Evolutionary conservation across 495 filamentous ascomycete species (phyloP).

Genomic region (Letharia columbiana): DNA sequence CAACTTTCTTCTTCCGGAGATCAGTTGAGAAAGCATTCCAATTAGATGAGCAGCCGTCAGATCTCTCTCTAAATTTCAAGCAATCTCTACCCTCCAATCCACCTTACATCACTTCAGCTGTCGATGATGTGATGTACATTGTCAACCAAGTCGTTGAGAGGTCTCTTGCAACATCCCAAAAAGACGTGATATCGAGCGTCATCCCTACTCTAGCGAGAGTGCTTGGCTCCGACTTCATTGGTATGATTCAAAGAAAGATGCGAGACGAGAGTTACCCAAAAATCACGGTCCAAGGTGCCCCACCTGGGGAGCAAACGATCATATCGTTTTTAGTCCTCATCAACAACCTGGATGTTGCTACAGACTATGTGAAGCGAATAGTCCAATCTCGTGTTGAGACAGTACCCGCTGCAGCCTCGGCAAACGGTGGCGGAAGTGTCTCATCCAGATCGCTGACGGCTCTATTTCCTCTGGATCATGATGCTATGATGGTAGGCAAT

Average conservation of each 20-base stretch:
- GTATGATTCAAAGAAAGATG: constrained; percentile 97
- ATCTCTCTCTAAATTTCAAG: constrained; percentile 63
- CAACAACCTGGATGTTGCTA: constrained; percentile 86
- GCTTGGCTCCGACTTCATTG: constrained; percentile 87
- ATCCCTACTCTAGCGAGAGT: constrained; percentile 74
- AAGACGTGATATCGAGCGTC: constrained; percentile 62
- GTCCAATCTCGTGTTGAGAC: constrained; percentile 53
- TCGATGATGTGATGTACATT: constrained; percentile 99
- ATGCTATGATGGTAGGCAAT: constrained; percentile 56
- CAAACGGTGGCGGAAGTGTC: constrained; percentile 22
- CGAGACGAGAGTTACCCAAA: constrained; percentile 87
- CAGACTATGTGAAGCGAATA: constrained; percentile 84
- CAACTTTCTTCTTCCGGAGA: constrained; percentile 90
- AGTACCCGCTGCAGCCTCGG: constrained; percentile 18
- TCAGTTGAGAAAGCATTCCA: constrained; percentile 97
- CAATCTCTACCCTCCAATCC: constrained; percentile 60
- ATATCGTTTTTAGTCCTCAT: constrained; percentile 83
- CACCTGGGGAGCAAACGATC: constrained; percentile 76
- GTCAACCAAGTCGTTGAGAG: constrained; percentile 84
- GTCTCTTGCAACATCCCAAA: constrained; percentile 75
- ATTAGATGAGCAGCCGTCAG: constrained; percentile 84
- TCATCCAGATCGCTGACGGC: constrained; percentile 40
- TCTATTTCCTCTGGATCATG: constrained; percentile 70
- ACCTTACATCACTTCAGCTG: constrained; percentile 88
- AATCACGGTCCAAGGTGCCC: constrained; percentile 58